A percentile compares a stretch with the other conserved stretches of the same genome.
phyloP scores from a whole-genome alignment of 2,329 filamentous ascomycete species.

The Fusarium scirpi region DNA sequence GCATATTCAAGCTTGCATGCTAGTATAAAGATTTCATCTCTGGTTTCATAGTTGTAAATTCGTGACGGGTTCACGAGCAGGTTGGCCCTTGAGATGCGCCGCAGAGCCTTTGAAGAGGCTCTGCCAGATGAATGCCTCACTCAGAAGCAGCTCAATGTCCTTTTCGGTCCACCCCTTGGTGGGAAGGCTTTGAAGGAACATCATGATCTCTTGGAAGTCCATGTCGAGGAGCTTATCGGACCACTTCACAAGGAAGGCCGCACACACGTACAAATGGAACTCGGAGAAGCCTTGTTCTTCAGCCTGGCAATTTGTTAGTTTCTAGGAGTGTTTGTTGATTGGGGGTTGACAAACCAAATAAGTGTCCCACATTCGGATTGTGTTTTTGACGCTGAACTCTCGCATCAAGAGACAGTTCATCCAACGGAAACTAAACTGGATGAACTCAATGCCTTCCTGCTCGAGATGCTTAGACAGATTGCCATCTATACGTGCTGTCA shows the following conservation, averaged over 20 bases:
- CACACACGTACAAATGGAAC: conserved; percentile 98
- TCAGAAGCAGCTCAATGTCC: conserved; percentile 94
- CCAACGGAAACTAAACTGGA: conserved; percentile 99
- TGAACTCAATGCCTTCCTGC: conserved; percentile 93
- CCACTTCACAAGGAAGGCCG: conserved; percentile 98
- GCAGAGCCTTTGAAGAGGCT: conserved; percentile 94
- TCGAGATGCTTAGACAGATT: conserved; percentile 89
- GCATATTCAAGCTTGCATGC: conserved; percentile 1
- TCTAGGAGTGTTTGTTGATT: neutral
- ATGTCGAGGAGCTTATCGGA: conserved; percentile 93
- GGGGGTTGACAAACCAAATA: conserved; percentile 79
- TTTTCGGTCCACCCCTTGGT: conserved; percentile 97
- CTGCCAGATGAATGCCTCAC: conserved; percentile 99
- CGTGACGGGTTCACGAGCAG: conserved; percentile 51
- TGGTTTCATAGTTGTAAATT: conserved; percentile 52
- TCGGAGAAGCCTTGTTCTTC: conserved; percentile 99
- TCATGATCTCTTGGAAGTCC: conserved; percentile 99
- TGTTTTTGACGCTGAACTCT: conserved; percentile 95
- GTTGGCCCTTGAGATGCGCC: conserved; percentile 79
- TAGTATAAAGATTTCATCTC: conserved; percentile 15
- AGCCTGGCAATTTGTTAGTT: conserved; percentile 67
- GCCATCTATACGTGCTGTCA: conserved; percentile 90
- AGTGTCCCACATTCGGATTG: conserved; percentile 99
- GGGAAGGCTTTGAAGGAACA: conserved; percentile 96
- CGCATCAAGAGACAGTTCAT: conserved; percentile 99